phyloP scores from a whole-genome alignment of 1,139 yeast genomes.

The Pneumocystis jirovecii region DNA sequence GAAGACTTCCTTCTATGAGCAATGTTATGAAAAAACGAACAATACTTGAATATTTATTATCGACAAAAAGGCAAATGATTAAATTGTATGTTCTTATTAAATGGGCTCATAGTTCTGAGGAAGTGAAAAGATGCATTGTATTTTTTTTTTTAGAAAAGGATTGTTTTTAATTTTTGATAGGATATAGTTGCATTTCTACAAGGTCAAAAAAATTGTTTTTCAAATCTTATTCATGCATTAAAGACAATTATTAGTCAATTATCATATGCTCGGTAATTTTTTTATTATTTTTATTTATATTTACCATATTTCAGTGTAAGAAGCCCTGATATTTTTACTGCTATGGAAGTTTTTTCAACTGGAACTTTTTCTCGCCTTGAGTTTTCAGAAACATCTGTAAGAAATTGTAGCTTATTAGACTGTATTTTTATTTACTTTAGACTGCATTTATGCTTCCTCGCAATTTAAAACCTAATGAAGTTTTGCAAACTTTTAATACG shows the following conservation, averaged over 20 bases:
- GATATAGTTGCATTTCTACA: conserved; percentile 80
- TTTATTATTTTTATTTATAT: background rate
- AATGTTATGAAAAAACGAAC: conserved; percentile 52
- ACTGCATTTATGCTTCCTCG: conserved; percentile 28
- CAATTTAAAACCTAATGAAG: conserved; percentile 40
- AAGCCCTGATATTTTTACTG: conserved; percentile 74
- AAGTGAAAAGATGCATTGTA: conserved; percentile 49
- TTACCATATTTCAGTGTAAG: conserved; percentile 32
- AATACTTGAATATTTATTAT: conserved; percentile 52
- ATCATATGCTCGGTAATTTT: conserved; percentile 40
- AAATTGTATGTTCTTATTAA: conserved; percentile 71
- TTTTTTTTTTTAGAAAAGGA: background rate
- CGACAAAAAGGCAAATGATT: conserved; percentile 64
- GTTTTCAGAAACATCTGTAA: conserved; percentile 2
- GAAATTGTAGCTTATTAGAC: background rate
- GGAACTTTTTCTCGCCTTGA: conserved; percentile 28
- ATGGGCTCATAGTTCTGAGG: conserved; percentile 66
- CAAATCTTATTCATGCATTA: conserved; percentile 49
- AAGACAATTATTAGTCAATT: conserved; percentile 49
- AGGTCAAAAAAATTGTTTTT: conserved; percentile 56
- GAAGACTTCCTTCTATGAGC: conserved; percentile 38
- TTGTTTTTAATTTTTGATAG: background rate
- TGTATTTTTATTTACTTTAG: background rate
- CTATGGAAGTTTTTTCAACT: conserved; percentile 63
- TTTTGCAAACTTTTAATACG: conserved; percentile 49